These are phyloP conservation scores for Diversispora eburnea DNA, from an alignment of 192 early-diverging fungal genomes.

Conservation along the genomic window DNA sequence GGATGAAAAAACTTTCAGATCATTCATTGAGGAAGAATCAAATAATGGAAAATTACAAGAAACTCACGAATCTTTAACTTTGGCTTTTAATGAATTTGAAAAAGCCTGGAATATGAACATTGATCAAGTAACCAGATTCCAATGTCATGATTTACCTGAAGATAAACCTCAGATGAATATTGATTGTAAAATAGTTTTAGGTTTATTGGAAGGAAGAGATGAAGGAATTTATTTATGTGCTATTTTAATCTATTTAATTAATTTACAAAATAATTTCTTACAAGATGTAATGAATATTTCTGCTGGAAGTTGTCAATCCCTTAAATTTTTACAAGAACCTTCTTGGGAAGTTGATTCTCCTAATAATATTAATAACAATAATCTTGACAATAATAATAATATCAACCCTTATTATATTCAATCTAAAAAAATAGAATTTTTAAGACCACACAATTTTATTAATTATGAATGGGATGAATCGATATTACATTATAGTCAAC, in stretches of 20 bases:
- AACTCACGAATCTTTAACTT: not conserved
- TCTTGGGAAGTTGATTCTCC: not conserved
- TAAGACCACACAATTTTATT: not conserved
- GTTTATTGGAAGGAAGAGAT: constrained; percentile 24
- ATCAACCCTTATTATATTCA: not conserved
- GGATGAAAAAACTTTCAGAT: constrained; percentile 6
- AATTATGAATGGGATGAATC: constrained; percentile 19
- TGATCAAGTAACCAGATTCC: not conserved
- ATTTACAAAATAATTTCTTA: constrained; percentile 30
- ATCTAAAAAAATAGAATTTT: not conserved
- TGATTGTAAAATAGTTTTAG: not conserved
- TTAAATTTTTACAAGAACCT: constrained; percentile 22
- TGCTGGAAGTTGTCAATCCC: not conserved
- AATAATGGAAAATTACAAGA: constrained; percentile 7
- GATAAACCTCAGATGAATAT: not conserved
- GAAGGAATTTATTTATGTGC: constrained; percentile 18
- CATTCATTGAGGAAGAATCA: constrained; percentile 18
- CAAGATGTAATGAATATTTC: constrained; percentile 10
- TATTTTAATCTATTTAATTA: constrained; percentile 13
- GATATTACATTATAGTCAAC: constrained; percentile 23
- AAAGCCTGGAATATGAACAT: constrained; percentile 22
- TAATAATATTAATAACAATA: too few species aligned
- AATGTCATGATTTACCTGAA: constrained; percentile 5
- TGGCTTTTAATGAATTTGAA: constrained; percentile 14
- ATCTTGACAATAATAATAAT: too few species aligned